These are phyloP conservation scores for Ophiosphaerella korrae DNA, from an alignment of 2,329 filamentous ascomycete species.

Conservation along the genomic window DNA sequence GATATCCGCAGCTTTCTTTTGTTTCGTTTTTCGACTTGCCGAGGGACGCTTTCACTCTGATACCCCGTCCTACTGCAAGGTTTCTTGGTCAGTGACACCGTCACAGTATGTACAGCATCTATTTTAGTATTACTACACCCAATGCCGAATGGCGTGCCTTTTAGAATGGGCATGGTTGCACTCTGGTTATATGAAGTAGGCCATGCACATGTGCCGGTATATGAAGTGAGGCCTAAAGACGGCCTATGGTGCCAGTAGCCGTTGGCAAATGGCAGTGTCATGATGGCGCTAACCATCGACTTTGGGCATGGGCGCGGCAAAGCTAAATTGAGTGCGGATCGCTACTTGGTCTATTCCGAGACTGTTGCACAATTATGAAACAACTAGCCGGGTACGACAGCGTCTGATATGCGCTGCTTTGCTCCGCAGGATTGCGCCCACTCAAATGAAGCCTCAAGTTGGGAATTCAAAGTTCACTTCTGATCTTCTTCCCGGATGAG, in stretches of 20 bases:
- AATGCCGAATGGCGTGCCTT: conserved; percentile 3
- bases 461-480: background rate
- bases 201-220: background rate
- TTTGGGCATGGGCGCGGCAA: background rate
- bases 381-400: conserved; percentile 5
- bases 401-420: conserved; percentile 10
- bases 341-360: conserved; percentile 1
- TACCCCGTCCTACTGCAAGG: conserved; percentile 30
- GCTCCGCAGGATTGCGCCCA: conserved; percentile 2
- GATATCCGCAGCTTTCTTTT: conserved; percentile 6
- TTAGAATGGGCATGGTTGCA: conserved; percentile 1
- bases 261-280: conserved; percentile 5
- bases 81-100: conserved; percentile 10
- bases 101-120: conserved; percentile 12
- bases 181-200: background rate
- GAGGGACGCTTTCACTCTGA: conserved; percentile 35
- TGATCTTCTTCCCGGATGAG: conserved; percentile 6
- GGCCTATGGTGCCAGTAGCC: background rate
- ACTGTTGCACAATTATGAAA: conserved; percentile 8
- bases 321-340: conserved; percentile 7
- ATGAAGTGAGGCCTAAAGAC: background rate
- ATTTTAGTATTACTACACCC: conserved; percentile 14
- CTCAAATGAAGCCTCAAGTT: background rate
- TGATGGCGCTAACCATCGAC: conserved; percentile 4
- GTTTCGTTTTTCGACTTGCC: conserved; percentile 8